Base-by-base conservation (phyloP, 2,329 filamentous ascomycete species). In the Ambrosiella cleistominuta region DNA sequence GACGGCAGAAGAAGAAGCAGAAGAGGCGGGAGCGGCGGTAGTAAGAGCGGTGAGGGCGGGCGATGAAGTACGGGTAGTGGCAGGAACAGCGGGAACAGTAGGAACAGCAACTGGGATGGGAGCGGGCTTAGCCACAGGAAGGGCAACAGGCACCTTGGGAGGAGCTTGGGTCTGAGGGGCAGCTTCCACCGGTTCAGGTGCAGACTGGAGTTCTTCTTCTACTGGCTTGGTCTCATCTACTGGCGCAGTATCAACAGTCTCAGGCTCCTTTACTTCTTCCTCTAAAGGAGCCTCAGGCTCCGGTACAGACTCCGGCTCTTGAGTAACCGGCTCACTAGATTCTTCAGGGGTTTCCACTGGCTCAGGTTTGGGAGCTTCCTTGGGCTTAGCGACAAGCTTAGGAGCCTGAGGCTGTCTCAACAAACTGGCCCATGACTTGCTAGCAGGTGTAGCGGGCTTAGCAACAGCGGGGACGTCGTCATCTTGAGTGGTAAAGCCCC, bases 401-500 rank as follows among this genome's bases (percentile, higher is more conserved):
- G 75, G 76, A 50, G 68, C 70, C 49, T 77, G 74, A 40, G 82
- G 74, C 67, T 79, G 74, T 65, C 78, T 79, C 62, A 88, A 79
- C 76, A 89, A 83, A 70, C 83, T 86, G 42, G 85, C 85, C 85
- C 85, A 89, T 35, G 80, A 83, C 73, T 82, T 83, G 59, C 69
- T 68, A 61, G 69, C 68, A 47, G 72, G 65, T 58, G 70, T 67
- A 59, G 71, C 66, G 57, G 71, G 64, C 63, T 72, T 66, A 57
- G 70, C 64, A 19, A 70, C 62, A 60, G 74, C 71, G 55, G 67
- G 62, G 53, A 67, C 64, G 60, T 69, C 62, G 60, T 68, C 64
- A 50, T 67, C 65, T 49, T 67, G 63, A 57, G 66, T 52, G 27
- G 47, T 38, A 52, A 37, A 17, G 17, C 50, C 71, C 75, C 73